These are phyloP conservation scores for Sarocladium brachiariae DNA, from an alignment of 2,329 filamentous ascomycete species.

Conservation along the genomic window DNA sequence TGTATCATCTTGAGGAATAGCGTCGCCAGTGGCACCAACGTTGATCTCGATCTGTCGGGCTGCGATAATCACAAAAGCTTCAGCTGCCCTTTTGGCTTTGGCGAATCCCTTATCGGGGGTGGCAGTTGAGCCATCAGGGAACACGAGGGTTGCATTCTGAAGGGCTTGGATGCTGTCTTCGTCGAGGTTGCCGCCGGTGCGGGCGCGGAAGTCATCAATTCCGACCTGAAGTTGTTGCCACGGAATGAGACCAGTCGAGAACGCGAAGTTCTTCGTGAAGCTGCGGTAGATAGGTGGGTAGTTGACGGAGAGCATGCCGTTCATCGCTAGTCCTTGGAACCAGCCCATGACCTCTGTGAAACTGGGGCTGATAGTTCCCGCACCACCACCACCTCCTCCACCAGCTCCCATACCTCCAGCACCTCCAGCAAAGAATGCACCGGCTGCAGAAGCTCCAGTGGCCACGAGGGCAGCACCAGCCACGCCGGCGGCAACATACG, in stretches of 20 bases:
- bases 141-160: conserved; percentile 68
- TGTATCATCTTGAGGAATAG: conserved; percentile 13
- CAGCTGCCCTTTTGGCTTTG: conserved; percentile 29
- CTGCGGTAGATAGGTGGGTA: conserved; percentile 83
- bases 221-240: conserved; percentile 73
- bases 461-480: conserved; percentile 76
- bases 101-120: conserved; percentile 29
- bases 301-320: conserved; percentile 89
- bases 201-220: conserved; percentile 76
- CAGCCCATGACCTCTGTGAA: conserved; percentile 81
- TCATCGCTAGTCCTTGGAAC: conserved; percentile 92
- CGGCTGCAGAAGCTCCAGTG: conserved; percentile 63
- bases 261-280: conserved; percentile 89
- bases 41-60: conserved; percentile 23
- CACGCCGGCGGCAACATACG: conserved; percentile 77
- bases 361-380: conserved; percentile 66
- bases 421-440: conserved; percentile 50
- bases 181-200: conserved; percentile 82
- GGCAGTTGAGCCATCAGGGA: conserved; percentile 50
- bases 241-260: conserved; percentile 76
- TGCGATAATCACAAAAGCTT: conserved; percentile 41
- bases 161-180: conserved; percentile 70
- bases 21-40: conserved; percentile 13
- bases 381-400: conserved; percentile 51
- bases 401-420: conserved; percentile 32